Base-by-base conservation (phyloP, 208 protist species). In the Eutreptiella sp. region DNA sequence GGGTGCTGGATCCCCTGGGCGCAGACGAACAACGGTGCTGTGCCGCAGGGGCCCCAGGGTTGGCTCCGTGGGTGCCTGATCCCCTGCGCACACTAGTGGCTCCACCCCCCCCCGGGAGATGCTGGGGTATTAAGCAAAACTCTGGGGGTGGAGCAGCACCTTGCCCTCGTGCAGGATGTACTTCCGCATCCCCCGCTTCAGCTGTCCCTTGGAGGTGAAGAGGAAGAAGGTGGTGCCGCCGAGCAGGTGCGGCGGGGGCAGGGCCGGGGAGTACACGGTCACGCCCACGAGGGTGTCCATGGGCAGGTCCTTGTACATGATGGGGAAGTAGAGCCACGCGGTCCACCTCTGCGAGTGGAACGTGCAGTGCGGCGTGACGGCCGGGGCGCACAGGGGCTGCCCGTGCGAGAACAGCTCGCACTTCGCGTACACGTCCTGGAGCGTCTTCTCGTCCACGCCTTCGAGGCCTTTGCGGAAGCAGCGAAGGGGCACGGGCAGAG, bases 251-350 rank as follows among this genome's bases (percentile, higher is more conserved):
- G 66, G 67, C 7, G 32, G 58, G 31, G 26, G 21, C 52, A 46
- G 65, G 31, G 52, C 47, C 28, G 50, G 39, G 14, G 24, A 28
- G 68, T 61, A 79, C 19, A 89, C 68, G 24, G 54, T 72, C 45
- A 83, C 79, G 16, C 62, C 53, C 19, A 93, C 57, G 28, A 55
- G 46, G 3, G 85, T 78, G 61, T 90, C 83, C 1, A 88, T 62
- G 21, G 87, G 87, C 43, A 95, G 38, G 43, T 91, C 83, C 52
- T 75, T 67, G 42, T 92, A 66, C 39, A 74, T 65, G 9, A 95
- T 69, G 3, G 87, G 85, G 7, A 94, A 75, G 29, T 76, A 19
- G 2, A 79, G 28, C 38, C 35, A 59, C 55, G 79, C 64, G 19
- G 68, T 55, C 63, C 75, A 79, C 28, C 41, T 80, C 36, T 46